Evolutionary conservation across 148 eudicot genomes (phyloP).

Genomic region (Nepenthes gracilis): DNA sequence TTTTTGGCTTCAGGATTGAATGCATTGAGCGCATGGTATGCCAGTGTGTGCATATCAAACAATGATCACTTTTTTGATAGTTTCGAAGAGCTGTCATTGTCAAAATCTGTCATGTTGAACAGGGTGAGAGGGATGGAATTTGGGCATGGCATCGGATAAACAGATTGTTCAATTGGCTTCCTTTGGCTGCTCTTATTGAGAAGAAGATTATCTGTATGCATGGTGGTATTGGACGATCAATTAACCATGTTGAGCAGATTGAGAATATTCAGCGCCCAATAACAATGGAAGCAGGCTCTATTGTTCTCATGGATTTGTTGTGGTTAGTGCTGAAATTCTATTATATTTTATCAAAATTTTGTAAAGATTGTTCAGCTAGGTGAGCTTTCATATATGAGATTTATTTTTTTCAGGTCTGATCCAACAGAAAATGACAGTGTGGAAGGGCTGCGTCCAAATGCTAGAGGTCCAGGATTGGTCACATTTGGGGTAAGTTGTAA

Average conservation of each 20-base stretch:
- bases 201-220: constrained; percentile 98
- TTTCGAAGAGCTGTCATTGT: background rate
- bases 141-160: constrained; percentile 99
- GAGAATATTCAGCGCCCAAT: constrained; percentile 92
- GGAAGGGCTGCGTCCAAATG: constrained; percentile 94
- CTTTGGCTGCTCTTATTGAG: constrained; percentile 90
- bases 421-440: constrained; percentile 99
- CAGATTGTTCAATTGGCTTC: constrained; percentile 96
- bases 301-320: constrained; percentile 92
- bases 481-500: constrained; percentile 60
- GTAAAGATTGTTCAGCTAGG: background rate
- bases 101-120: constrained; percentile 6
- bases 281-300: constrained; percentile 97
- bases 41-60: background rate
- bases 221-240: constrained; percentile 97
- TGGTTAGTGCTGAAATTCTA: constrained; percentile 35
- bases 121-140: constrained; percentile 99
- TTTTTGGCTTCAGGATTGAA: constrained; percentile 97
- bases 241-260: constrained; percentile 86
- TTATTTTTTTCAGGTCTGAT: constrained; percentile 61
- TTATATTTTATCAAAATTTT: background rate
- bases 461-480: constrained; percentile 93
- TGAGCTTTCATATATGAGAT: background rate
- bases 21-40: constrained; percentile 98
- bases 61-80: background rate